Percentiles rank a stretch among this genome's conserved stretches.
These are phyloP conservation scores for Chalaropsis thielavioides DNA, from an alignment of 2,329 filamentous ascomycete genomes.

Conservation along the genomic window DNA sequence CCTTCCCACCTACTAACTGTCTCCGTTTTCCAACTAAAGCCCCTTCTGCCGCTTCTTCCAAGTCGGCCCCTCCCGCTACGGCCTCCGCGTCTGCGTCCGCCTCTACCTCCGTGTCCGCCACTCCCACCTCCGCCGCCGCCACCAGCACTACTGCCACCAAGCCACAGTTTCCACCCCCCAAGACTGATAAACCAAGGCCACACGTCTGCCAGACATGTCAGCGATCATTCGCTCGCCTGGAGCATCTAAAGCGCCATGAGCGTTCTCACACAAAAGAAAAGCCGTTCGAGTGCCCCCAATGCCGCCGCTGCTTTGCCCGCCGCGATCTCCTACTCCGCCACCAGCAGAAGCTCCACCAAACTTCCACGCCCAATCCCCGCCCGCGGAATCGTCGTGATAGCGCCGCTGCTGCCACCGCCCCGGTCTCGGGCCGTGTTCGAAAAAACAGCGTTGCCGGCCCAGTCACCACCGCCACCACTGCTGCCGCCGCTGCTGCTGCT, in stretches of 20 bases:
- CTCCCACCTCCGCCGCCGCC: conserved; percentile 33
- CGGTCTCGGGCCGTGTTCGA: conserved; percentile 52
- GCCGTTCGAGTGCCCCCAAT: conserved; percentile 94
- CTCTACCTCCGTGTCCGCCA: conserved; percentile 28
- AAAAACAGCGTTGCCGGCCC: conserved; percentile 75
- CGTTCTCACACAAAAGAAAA: conserved; percentile 98
- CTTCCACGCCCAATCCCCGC: conserved; percentile 71
- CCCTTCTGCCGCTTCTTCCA: neutral
- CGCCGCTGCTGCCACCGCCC: conserved; percentile 51
- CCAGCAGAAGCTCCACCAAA: conserved; percentile 96
- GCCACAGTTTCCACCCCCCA: conserved; percentile 57
- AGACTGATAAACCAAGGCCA: conserved; percentile 92
- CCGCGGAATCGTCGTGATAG: conserved; percentile 85
- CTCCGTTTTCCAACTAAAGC: neutral
- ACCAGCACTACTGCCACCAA: conserved; percentile 24
- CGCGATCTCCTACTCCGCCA: conserved; percentile 83
- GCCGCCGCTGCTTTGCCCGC: conserved; percentile 83
- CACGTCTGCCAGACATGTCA: conserved; percentile 86
- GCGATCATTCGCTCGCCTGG: conserved; percentile 82
- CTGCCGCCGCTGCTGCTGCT: conserved; percentile 33
- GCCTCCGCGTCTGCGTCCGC: neutral
- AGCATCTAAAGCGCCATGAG: conserved; percentile 95
- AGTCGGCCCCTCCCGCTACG: neutral
- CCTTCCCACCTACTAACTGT: neutral
- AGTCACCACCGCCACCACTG: conserved; percentile 29